Base-by-base conservation (phyloP, 257 asterid genomes). In the Knoxia roxburghii region DNA sequence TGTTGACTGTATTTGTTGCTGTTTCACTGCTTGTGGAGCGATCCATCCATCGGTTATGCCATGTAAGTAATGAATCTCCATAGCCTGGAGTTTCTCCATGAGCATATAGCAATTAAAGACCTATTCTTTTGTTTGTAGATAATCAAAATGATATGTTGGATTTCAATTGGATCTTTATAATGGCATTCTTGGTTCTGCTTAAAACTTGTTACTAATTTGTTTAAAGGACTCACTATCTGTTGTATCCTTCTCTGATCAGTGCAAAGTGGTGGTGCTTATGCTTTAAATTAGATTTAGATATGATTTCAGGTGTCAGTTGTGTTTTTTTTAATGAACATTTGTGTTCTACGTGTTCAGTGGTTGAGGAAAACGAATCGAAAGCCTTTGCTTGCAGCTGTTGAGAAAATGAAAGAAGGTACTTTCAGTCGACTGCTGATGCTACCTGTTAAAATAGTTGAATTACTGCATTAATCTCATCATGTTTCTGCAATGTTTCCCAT, bases 11-110 rank as follows among this genome's bases (percentile, higher is more conserved):
- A 1, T 93, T 90, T 73, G 96, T 93, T 46, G 97, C 83, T 3
- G 97, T 93, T 77, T 93, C 99, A 15, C 80, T 93, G 77, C 91
- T 93, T 8, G 96, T 93, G 71, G 99, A 93, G 72, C 91, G 99
- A 45, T 88, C 97, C 24, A 90, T 93, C 74, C 99, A 93, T 73
- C 87, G 88, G 24, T 77, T 93, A 77, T 82, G 96, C 50, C 76
- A 73, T 81, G 99, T 93, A 74, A 83, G 99, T 80, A 12, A 2
- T 80, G 15, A 1, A 61, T 54, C 29, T 67, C 39, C 61, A 49
- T 5, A 9, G 6, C 15, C 8, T 65, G 20, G 20, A 21, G 26
- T 49, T 55, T 33, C 27, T 45, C 8, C 6, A 8, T 17, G 21
- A 61, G 65, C 8, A 45, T 49, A 21, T 23, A 55, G 61, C 1